phyloP scores from a whole-genome alignment of 257 asterid genomes.

The Jacaranda copaia region DNA sequence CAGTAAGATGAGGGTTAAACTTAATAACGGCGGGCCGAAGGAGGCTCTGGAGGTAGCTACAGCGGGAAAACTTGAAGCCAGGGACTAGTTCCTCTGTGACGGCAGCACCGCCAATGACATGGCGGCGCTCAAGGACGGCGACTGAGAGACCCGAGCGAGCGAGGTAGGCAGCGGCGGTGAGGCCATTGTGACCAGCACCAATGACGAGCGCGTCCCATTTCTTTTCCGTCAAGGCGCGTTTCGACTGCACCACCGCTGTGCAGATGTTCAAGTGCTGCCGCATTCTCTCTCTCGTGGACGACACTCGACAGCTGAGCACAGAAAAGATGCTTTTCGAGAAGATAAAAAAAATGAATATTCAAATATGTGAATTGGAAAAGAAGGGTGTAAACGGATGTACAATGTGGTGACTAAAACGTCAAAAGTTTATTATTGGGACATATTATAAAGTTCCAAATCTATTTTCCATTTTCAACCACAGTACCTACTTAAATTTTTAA shows the following conservation, averaged over 20 bases:
- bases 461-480: too few species aligned
- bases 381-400: background rate
- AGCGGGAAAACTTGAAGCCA: constrained; percentile 94
- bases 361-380: background rate
- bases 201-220: constrained; percentile 91
- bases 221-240: constrained; percentile 46
- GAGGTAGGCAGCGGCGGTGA: constrained; percentile 93
- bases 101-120: constrained; percentile 95
- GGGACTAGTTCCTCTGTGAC: constrained; percentile 94
- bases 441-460: too few species aligned
- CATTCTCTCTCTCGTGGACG: constrained; percentile 41
- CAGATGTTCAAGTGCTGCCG: constrained; percentile 55
- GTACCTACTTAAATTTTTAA: too few species aligned
- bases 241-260: constrained; percentile 37
- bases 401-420: background rate
- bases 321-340: background rate
- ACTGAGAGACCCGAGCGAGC: constrained; percentile 96
- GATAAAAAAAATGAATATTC: background rate
- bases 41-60: constrained; percentile 97
- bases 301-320: background rate
- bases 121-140: constrained; percentile 98
- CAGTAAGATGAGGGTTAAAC: constrained; percentile 40
- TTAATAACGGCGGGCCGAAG: constrained; percentile 83
- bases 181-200: constrained; percentile 98
- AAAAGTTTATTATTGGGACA: too few species aligned